phyloP scores from a whole-genome alignment of 2,329 filamentous ascomycete species.

The Zarea fungicola region DNA sequence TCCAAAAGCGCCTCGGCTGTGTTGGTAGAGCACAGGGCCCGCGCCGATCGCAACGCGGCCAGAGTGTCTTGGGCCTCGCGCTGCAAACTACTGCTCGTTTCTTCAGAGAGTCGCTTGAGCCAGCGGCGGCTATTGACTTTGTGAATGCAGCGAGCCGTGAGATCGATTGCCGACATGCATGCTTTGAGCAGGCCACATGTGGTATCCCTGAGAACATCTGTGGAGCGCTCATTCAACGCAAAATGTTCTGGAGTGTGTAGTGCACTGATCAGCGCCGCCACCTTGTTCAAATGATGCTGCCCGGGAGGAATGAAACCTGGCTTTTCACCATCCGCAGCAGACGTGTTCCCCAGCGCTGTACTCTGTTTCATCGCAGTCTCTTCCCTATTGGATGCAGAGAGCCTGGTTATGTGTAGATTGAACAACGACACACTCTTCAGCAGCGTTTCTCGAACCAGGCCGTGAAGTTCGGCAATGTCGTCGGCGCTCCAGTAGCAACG shows the following conservation, averaged over 20 bases:
- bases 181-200: slow-evolving; percentile 23
- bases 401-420: slow-evolving; percentile 35
- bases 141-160: slow-evolving; percentile 22
- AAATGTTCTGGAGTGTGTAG: neutral
- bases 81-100: slow-evolving; percentile 19
- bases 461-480: slow-evolving; percentile 35
- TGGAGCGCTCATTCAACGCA: neutral
- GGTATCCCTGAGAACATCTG: neutral
- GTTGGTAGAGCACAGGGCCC: slow-evolving; percentile 21
- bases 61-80: slow-evolving; percentile 18
- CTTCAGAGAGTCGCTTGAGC: slow-evolving; percentile 19
- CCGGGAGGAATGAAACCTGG: neutral
- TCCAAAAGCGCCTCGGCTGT: slow-evolving; percentile 36
- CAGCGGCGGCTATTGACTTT: slow-evolving; percentile 26
- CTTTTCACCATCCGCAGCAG: neutral
- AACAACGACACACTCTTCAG: slow-evolving; percentile 30
- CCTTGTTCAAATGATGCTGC: neutral
- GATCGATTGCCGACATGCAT: slow-evolving; percentile 20
- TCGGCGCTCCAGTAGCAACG: slow-evolving; percentile 40
- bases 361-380: slow-evolving; percentile 15
- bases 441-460: slow-evolving; percentile 30
- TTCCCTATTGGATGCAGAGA: slow-evolving; percentile 15
- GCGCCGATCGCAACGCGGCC: slow-evolving; percentile 22
- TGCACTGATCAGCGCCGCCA: neutral
- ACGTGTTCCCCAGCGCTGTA: neutral